phyloP scores from a whole-genome alignment of 176 grass and related monocot species.

The Luzula sylvatica region DNA sequence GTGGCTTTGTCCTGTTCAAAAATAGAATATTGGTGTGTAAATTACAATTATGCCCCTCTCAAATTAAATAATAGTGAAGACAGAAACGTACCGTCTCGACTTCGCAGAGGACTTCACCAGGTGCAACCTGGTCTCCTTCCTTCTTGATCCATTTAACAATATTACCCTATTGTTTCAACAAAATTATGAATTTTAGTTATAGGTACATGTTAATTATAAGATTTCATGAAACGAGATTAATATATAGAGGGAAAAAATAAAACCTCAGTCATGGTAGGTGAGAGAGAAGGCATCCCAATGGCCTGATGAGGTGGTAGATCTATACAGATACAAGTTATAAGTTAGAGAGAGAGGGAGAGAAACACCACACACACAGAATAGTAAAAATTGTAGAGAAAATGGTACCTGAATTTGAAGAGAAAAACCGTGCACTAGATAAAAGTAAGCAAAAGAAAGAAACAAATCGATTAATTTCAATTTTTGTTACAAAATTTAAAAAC shows the following conservation, averaged over 20 bases:
- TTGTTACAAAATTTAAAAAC: conserved; percentile 1
- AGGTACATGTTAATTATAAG: conserved; percentile 1
- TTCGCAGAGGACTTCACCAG: conserved; percentile 89
- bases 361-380: not conserved
- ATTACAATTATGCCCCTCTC: conserved; percentile 15
- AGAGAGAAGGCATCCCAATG: conserved; percentile 94
- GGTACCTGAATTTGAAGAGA: conserved; percentile 64
- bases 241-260: not conserved
- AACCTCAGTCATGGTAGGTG: conserved; percentile 97
- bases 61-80: conserved; percentile 7
- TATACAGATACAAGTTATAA: conserved; percentile 24
- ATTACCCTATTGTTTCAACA: conserved; percentile 47
- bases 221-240: conserved; percentile 2
- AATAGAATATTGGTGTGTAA: conserved; percentile 9
- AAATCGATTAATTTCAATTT: conserved; percentile 5
- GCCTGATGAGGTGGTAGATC: conserved; percentile 72
- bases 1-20: conserved; percentile 78
- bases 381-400: conserved; percentile 15
- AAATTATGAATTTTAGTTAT: not conserved
- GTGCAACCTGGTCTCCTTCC: conserved; percentile 86
- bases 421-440: conserved; percentile 34
- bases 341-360: conserved; percentile 15
- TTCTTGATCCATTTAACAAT: conserved; percentile 94
- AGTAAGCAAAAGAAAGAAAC: conserved; percentile 15
- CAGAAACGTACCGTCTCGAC: conserved; percentile 89